phyloP scores from a whole-genome alignment of 2,329 filamentous ascomycete species.

The Lasiodiplodia sp. region DNA sequence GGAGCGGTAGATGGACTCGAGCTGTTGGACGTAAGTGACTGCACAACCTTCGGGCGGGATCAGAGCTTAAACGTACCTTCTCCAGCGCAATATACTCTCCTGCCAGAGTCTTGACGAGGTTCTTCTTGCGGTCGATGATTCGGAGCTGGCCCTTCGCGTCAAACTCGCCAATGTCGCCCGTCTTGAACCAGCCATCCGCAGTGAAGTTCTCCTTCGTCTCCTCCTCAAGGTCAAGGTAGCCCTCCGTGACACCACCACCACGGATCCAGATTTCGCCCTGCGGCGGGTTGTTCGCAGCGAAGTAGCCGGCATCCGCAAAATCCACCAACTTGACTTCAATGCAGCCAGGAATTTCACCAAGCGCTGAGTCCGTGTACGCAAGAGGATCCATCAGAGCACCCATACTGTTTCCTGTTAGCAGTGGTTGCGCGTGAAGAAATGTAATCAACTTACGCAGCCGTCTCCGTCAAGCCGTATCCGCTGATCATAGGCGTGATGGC shows the following conservation, averaged over 20 bases:
- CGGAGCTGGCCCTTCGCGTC: slow-evolving; percentile 78
- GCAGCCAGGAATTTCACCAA: slow-evolving; percentile 79
- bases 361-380: slow-evolving; percentile 78
- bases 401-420: slow-evolving; percentile 55
- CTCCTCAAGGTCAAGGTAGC: slow-evolving; percentile 85
- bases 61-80: slow-evolving; percentile 56
- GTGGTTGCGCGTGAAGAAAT: not conserved
- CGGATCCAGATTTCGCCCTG: slow-evolving; percentile 94
- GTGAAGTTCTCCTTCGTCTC: slow-evolving; percentile 82
- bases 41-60: not conserved
- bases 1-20: slow-evolving; percentile 89
- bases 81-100: slow-evolving; percentile 98
- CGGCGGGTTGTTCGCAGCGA: slow-evolving; percentile 73
- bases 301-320: slow-evolving; percentile 87
- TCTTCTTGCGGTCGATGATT: slow-evolving; percentile 97
- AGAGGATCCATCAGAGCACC: slow-evolving; percentile 83
- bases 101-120: slow-evolving; percentile 92
- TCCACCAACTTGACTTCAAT: slow-evolving; percentile 93
- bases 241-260: slow-evolving; percentile 74
- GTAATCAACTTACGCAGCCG: slow-evolving; percentile 62
- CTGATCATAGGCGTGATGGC: slow-evolving; percentile 92
- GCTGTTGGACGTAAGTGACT: slow-evolving; percentile 51
- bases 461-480: slow-evolving; percentile 95
- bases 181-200: slow-evolving; percentile 94
- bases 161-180: slow-evolving; percentile 93